Percentiles rank a stretch among this genome's conserved stretches.
Evolutionary conservation across 192 early-diverging fungal genomes (phyloP).

Genomic region (Linnemannia hyalina): DNA sequence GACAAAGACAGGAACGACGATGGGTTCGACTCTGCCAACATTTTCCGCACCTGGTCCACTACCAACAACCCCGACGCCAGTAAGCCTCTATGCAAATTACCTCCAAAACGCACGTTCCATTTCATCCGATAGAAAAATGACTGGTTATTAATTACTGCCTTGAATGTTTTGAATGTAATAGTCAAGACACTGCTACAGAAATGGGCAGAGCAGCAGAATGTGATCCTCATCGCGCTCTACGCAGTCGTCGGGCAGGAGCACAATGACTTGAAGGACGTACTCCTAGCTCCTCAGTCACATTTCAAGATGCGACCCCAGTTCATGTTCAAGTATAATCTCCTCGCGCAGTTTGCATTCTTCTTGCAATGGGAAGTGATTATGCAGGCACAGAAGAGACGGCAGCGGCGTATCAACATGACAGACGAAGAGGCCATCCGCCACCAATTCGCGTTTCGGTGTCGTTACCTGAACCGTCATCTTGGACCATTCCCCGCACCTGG

Average conservation of each 20-base stretch:
- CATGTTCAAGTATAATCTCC: constrained; percentile 11
- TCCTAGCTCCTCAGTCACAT: constrained; percentile 24
- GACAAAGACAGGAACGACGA: constrained; percentile 22
- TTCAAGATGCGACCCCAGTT: constrained; percentile 38
- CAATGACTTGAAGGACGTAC: background rate
- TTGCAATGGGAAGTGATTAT: constrained; percentile 48
- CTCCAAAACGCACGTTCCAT: too few relatives aligned
- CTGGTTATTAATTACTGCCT: background rate
- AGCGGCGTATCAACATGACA: background rate
- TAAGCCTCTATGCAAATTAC: background rate
- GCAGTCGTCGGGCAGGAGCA: constrained; percentile 16
- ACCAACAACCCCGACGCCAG: background rate
- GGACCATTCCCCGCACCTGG: constrained; percentile 8
- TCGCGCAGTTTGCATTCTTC: constrained; percentile 52
- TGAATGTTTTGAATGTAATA: background rate
- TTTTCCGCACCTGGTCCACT: constrained; percentile 20
- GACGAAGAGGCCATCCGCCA: constrained; percentile 17
- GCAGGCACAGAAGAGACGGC: constrained; percentile 13
- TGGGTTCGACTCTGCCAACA: constrained; percentile 15
- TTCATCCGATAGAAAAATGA: background rate
- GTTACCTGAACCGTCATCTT: constrained; percentile 24
- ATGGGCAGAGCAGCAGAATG: constrained; percentile 43
- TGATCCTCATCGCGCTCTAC: constrained; percentile 29
- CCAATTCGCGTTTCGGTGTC: constrained; percentile 11
- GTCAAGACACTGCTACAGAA: constrained; percentile 14